Base-by-base conservation (phyloP, 2,329 filamentous ascomycete genomes). In the Talaromyces sp. region DNA sequence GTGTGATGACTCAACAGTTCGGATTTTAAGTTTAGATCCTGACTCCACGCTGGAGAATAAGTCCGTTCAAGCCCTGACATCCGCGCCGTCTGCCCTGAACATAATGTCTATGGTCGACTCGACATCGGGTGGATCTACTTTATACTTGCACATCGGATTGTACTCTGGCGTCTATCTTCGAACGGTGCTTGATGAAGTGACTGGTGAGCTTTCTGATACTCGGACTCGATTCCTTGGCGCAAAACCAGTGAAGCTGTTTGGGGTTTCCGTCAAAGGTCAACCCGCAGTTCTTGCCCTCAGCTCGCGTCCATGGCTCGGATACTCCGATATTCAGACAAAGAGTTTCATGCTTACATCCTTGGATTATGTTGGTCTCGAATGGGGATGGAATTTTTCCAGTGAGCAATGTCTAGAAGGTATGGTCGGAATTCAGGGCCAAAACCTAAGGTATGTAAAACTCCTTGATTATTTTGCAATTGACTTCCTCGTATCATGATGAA, bases 31-130 rank as follows among this genome's bases (percentile, higher is more conserved):
- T 71, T 80, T 97, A 33, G 92, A 96, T 70, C 92, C 92, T 0
- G 93, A 97, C 67, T 90, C 91, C 2, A 96, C 92, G 0, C 80
- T 99, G 11, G 92, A 96, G 75, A 95, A 89, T 75, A 96, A 96
- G 72, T 97, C 92, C 3, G 91, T 99, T 2, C 95, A 98, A 76
- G 93, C 93, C 16, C 79, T 98, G 66, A 96, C 93, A 2, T 93
- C 93, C 2, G 89, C 92, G 0, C 95, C 95, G 7, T 96, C 92
- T 12, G 88, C 92, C 0, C 80, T 99, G 48, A 89, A 89, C 40
- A 96, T 99, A 69, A 96, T 97, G 83, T 84, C 92, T 7, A 99
- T 99, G 93, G 86, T 91, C 14, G 95, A 99, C 75, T 96, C 93
- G 1, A 91, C 91, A 1, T 92, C 90, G 1, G 92, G 92, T 25